Evolutionary conservation across 2,329 filamentous ascomycete species (phyloP).

Genomic region (Xylariaceae sp.): DNA sequence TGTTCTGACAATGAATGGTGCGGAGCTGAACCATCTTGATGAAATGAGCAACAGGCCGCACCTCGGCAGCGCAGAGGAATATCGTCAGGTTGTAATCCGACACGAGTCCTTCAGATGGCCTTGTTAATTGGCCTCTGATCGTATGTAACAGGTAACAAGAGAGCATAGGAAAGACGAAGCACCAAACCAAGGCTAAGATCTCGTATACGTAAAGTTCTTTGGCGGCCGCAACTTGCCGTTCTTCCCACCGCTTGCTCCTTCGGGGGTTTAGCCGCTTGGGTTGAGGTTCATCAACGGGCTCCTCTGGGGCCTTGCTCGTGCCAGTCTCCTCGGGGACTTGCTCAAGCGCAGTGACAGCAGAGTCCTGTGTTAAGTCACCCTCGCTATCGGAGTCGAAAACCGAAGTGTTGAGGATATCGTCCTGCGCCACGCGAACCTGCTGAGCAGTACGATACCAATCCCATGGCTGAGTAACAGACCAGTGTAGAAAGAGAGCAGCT

Average conservation of each 20-base stretch:
- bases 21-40: conserved; percentile 76
- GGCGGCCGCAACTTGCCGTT: conserved; percentile 40
- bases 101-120: conserved; percentile 80
- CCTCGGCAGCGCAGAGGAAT: conserved; percentile 82
- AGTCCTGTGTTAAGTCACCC: conserved; percentile 28
- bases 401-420: conserved; percentile 42
- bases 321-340: conserved; percentile 47
- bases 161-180: conserved; percentile 73
- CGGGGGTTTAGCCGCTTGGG: background rate
- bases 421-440: conserved; percentile 50
- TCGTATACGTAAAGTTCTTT: conserved; percentile 74
- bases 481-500: conserved; percentile 84
- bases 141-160: conserved; percentile 83
- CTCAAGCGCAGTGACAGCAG: conserved; percentile 32
- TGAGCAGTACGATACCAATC: conserved; percentile 74
- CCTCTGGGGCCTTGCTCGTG: conserved; percentile 25
- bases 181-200: conserved; percentile 69
- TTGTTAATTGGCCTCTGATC: conserved; percentile 75
- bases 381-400: conserved; percentile 48
- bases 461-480: conserved; percentile 90
- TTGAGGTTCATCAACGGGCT: conserved; percentile 10
- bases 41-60: conserved; percentile 78
- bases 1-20: conserved; percentile 76
- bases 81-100: conserved; percentile 92
- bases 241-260: conserved; percentile 21